phyloP scores from a whole-genome alignment of 1,139 yeast genomes.

The Neolecta irregularis region DNA sequence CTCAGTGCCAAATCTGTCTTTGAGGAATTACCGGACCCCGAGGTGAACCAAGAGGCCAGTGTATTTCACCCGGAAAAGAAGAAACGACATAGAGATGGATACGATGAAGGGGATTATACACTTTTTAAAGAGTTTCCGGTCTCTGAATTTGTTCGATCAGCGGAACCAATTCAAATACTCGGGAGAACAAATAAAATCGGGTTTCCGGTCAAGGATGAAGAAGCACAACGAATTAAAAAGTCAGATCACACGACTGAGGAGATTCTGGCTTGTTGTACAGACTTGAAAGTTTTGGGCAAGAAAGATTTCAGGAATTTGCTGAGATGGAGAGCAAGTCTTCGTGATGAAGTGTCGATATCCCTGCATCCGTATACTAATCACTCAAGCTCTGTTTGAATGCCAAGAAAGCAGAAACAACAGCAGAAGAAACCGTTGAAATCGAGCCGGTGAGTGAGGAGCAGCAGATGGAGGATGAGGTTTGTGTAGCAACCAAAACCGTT shows the following conservation, averaged over 20 bases:
- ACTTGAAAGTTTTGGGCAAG: constrained; percentile 82
- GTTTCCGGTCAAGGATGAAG: constrained; percentile 23
- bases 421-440: constrained; percentile 36
- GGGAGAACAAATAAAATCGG: constrained; percentile 41
- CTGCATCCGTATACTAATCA: no score
- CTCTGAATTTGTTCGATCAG: constrained; percentile 63
- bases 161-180: constrained; percentile 69
- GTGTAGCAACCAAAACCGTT: neutral
- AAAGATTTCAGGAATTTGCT: constrained; percentile 76
- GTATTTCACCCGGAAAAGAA: constrained; percentile 88
- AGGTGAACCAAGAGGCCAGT: constrained; percentile 70
- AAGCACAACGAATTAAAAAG: constrained; percentile 56
- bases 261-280: constrained; percentile 67
- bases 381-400: constrained; percentile 56
- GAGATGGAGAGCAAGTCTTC: constrained; percentile 77
- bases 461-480: constrained; percentile 59
- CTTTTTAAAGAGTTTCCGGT: constrained; percentile 60
- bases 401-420: constrained; percentile 31
- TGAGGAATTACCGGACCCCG: constrained; percentile 62
- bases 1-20: constrained; percentile 87
- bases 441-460: constrained; percentile 76
- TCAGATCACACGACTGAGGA: constrained; percentile 66
- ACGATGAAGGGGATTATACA: constrained; percentile 82
- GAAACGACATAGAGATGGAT: constrained; percentile 86
- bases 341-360: no score